Base-by-base conservation (phyloP, 805 yeast genomes). In the Candida glaebosa region DNA sequence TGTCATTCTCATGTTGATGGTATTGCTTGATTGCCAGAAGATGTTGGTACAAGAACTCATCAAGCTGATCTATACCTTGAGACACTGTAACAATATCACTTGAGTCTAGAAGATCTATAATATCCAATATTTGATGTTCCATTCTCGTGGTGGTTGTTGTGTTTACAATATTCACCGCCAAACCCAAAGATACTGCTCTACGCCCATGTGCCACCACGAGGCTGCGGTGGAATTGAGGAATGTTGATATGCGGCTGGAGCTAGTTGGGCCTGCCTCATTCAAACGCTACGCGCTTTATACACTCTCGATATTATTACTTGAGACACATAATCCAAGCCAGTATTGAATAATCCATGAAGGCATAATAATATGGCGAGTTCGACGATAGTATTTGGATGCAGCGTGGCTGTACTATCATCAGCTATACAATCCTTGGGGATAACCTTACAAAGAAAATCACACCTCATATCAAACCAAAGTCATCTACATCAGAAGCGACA, bases 361-460 rank as follows among this genome's bases (percentile, higher is more conserved):
- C 12, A 28, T 5, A 7, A 28, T 28, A 28, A 18, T 15, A 28
- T 37, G 33, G 12, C 39, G 18, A 18, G 10, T 15, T 46, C 47
- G 3, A 30, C 48, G 12, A 42, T 42, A 10, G 49, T 69, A 3
- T 44, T 82, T 1, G 91, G 91, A 7, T 81, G 87, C 45, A 50
- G 71, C 3, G 87, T 82, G 7, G 95, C 91, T 9, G 73, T 87
- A 8, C 49, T 82, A 8, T 84, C 95, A 5, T 80, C 90, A 2
- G 88, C 88, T 1, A 72, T 82, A 26, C 96, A 88, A 60, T 81
- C 93, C 1, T 64, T 87, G 15, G 96, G 96, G 0, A 73, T 87
- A 31, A 86, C 93, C 2, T 67, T 87, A 31, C 96, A 88, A 61
- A 68, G 96, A 37, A 83, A 84, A 52, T 80, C 93, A 2, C 90